Evolutionary conservation across 768 basidiomycete species (phyloP).

Genomic region (Cantharellus cinnabarinus): DNA sequence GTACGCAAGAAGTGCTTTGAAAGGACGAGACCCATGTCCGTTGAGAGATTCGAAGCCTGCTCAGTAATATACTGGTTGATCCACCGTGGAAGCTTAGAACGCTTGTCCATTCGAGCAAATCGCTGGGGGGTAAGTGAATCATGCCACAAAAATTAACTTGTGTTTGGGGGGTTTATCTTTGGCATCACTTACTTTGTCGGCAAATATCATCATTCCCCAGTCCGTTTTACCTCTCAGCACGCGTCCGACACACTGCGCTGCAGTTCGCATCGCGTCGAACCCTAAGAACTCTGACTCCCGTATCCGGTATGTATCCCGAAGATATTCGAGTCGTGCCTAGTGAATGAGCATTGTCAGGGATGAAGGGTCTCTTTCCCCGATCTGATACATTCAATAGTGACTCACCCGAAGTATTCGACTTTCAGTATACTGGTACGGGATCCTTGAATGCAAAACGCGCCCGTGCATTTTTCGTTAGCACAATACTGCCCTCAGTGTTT

Average conservation of each 20-base stretch:
- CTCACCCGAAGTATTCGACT: conserved; percentile 71
- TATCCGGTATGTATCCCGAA: conserved; percentile 96
- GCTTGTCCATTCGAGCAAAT: conserved; percentile 80
- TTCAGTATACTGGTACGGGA: conserved; percentile 96
- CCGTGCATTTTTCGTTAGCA: background rate
- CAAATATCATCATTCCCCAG: conserved; percentile 99
- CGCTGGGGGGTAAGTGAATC: conserved; percentile 27
- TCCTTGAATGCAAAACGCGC: conserved; percentile 23
- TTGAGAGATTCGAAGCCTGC: conserved; percentile 88
- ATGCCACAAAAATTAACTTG: background rate
- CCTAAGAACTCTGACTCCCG: conserved; percentile 96
- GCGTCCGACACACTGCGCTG: conserved; percentile 96
- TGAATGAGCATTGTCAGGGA: background rate
- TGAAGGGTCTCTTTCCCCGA: background rate
- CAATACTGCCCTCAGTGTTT: background rate
- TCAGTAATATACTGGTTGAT: conserved; percentile 99
- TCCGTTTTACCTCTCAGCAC: conserved; percentile 96
- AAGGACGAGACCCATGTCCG: conserved; percentile 88
- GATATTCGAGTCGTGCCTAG: conserved; percentile 77
- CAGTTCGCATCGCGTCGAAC: conserved; percentile 98
- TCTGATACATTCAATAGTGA: background rate
- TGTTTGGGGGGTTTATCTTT: background rate
- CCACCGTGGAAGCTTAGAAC: conserved; percentile 93
- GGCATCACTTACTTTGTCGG: conserved; percentile 60
- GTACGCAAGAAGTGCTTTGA: conserved; percentile 94